A percentile compares a stretch with the other conserved stretches of the same genome.
Evolutionary conservation across 352 stramenopile genomes (phyloP).

Genomic region (Phytophthora tubulina): DNA sequence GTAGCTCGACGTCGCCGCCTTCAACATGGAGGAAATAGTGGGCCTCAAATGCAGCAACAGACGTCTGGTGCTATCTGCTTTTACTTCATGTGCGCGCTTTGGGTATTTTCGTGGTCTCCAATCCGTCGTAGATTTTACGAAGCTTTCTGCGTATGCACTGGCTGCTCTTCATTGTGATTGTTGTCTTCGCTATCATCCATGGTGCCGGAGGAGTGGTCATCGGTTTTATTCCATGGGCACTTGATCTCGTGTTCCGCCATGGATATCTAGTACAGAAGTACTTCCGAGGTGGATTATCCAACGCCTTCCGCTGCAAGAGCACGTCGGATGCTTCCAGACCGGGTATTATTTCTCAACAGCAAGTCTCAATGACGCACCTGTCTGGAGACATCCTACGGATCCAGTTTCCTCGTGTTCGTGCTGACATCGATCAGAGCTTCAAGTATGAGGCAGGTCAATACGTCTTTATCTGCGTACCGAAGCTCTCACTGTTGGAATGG

Average conservation of each 20-base stretch:
- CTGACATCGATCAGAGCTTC: slow-evolving; percentile 41
- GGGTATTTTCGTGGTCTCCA: slow-evolving; percentile 32
- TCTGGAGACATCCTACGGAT: slow-evolving; percentile 41
- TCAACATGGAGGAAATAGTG: not conserved
- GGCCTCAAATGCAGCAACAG: not conserved
- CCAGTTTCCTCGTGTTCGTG: slow-evolving; percentile 41
- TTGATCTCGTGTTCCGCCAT: slow-evolving; percentile 53
- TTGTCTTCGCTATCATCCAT: slow-evolving; percentile 51
- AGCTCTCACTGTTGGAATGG: slow-evolving; percentile 68
- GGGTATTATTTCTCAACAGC: slow-evolving; percentile 29
- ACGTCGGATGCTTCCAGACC: no score
- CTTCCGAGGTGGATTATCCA: slow-evolving; percentile 10
- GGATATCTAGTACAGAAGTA: slow-evolving; percentile 27
- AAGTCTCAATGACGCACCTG: slow-evolving; percentile 21
- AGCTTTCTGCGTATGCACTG: slow-evolving; percentile 56
- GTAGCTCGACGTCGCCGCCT: slow-evolving; percentile 13
- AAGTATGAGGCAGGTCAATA: slow-evolving; percentile 61
- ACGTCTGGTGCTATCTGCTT: slow-evolving; percentile 33
- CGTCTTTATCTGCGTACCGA: slow-evolving; percentile 76
- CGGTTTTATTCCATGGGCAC: slow-evolving; percentile 36
- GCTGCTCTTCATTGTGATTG: slow-evolving; percentile 51
- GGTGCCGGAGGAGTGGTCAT: slow-evolving; percentile 41
- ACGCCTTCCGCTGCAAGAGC: slow-evolving; percentile 19
- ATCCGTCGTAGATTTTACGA: slow-evolving; percentile 59
- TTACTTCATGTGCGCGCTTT: slow-evolving; percentile 37